Evolutionary conservation across 2,329 filamentous ascomycete genomes (phyloP), one percentile per base, ranked within the genome.

Genomic region (Calonectria naviculata): DNA sequence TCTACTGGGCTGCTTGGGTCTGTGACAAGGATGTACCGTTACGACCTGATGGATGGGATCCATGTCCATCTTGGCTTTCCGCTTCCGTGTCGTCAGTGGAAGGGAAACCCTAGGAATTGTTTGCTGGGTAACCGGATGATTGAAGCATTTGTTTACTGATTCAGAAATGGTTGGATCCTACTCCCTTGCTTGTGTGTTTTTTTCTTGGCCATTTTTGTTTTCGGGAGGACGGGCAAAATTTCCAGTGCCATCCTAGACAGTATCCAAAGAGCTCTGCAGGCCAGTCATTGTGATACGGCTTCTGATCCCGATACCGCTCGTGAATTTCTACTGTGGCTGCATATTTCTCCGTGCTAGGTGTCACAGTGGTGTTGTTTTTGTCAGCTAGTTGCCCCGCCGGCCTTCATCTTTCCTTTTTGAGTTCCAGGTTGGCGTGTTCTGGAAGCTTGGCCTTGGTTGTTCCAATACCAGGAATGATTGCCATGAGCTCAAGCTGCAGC

Each of bases 41-140:
- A 49, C 65, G 52, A 60, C 41, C 42, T 47, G 41, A 47, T 31
- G 63, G 68, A 67, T 67, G 64, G 44, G 64, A 71, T 58, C 69
- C 69, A 65, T 68, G 60, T 21, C 49, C 36, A 52, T 56, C 42
- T 15, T 68, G 29, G 13, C 21, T 29, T 62, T 52, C 67, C 67
- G 67, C 56, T 63, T 67, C 64, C 64, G 68, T 56, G 63, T 47
- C 65, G 60, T 36, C 38, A 21, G 28, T 66, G 65, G 65, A 34
- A 67, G 29, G 58, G 42, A 65, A 65, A 65, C 36, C 61, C 65
- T 24, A 44, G 65, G 21, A 62, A 12, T 46, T 17, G 21, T 54
- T 61, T 65, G 17, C 24, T 42, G 47, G 63, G 24, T 42, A 38
- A 49, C 38, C 24, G 24, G 36, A 24, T 21, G 15, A n/a, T 21